Evolutionary conservation across 1,284 basidiomycete genomes (phyloP).

Genomic region (Bondarzewia mesenterica): DNA sequence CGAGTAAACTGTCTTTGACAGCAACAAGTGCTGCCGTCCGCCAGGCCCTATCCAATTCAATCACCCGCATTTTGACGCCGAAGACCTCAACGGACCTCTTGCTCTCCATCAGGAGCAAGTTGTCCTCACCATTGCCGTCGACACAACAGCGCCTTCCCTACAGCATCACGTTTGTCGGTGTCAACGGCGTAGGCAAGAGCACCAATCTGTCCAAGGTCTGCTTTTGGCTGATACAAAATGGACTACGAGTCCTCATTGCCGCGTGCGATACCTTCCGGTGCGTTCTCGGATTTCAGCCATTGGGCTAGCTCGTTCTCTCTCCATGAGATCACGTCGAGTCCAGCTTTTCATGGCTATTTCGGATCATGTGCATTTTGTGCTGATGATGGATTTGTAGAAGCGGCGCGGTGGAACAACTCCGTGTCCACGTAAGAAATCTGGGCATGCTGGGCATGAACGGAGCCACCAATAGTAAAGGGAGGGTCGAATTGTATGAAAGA

Average conservation of each 20-base stretch:
- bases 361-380: neutral
- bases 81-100: constrained; percentile 95
- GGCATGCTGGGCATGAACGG: constrained; percentile 78
- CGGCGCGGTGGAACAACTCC: constrained; percentile 95
- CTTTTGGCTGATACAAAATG: constrained; percentile 98
- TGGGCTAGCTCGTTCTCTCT: neutral
- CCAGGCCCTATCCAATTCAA: constrained; percentile 74
- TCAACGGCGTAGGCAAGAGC: constrained; percentile 98
- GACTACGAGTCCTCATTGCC: constrained; percentile 88
- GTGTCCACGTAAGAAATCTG: constrained; percentile 94
- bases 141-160: constrained; percentile 80
- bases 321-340: neutral
- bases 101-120: constrained; percentile 68
- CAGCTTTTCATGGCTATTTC: neutral
- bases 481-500: constrained; percentile 90
- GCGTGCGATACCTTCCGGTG: constrained; percentile 97
- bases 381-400: constrained; percentile 39
- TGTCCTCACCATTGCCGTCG: constrained; percentile 59
- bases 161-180: constrained; percentile 96
- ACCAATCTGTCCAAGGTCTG: constrained; percentile 98
- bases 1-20: constrained; percentile 21
- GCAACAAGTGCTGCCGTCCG: constrained; percentile 84
- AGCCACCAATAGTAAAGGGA: constrained; percentile 58
- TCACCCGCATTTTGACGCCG: constrained; percentile 93
- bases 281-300: constrained; percentile 15